Percentiles rank a stretch among this genome's conserved stretches.
Conservation (phyloP, 176 grass and related monocot genomes). For the Juncus effusus region DNA sequence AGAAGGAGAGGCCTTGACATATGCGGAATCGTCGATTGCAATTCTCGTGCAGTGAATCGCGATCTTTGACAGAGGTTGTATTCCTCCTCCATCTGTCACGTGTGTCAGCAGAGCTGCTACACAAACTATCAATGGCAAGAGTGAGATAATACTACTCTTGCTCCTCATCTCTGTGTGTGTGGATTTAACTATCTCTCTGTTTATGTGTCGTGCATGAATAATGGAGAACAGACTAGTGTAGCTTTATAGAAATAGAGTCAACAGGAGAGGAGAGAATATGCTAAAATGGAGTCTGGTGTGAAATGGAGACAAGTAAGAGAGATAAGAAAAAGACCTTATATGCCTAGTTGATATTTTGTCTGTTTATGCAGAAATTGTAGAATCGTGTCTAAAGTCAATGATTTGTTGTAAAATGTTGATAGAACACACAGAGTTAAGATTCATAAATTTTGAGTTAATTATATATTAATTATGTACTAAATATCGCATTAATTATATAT, state of each 20-base stretch:
- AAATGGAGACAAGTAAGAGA: neutral
- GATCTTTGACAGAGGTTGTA: conserved; percentile 76
- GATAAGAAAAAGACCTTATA: no score
- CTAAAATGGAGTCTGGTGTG: neutral
- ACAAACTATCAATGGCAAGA: neutral
- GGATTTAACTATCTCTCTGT: no score
- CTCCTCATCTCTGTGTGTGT: neutral
- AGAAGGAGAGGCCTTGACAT: conserved; percentile 41
- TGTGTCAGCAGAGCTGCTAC: neutral
- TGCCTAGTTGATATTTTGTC: no score
- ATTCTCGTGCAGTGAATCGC: conserved; percentile 50
- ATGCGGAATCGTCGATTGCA: conserved; percentile 34
- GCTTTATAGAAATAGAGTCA: neutral
- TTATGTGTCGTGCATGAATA: no score
- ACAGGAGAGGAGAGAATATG: neutral
- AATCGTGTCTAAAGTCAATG: no score
- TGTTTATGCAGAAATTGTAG: no score
- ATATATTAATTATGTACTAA: no score
- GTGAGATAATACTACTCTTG: neutral
- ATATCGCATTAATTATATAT: no score
- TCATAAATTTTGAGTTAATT: no score
- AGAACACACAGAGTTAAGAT: no score
- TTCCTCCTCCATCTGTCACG: conserved; percentile 25
- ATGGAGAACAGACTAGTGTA: neutral
- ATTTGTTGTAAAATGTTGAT: no score